These are phyloP conservation scores for Skeletonema potamos DNA, from an alignment of 108 stramenopile species.

Conservation along the genomic window DNA sequence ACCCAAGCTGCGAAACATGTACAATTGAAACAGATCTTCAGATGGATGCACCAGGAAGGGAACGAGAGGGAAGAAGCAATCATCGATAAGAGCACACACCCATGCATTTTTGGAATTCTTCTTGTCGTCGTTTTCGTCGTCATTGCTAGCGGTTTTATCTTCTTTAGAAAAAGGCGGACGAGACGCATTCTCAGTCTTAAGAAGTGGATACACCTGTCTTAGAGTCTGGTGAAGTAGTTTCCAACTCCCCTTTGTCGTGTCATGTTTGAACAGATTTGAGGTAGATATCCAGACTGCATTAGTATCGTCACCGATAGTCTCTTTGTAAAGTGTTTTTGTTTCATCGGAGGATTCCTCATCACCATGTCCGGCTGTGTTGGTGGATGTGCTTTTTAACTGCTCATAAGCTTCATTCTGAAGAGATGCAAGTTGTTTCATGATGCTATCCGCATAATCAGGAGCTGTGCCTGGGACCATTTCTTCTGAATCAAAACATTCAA, in stretches of 20 bases:
- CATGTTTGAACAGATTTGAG: constrained; percentile 11
- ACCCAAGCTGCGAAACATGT: constrained; percentile 48
- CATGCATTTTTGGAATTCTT: constrained; percentile 16
- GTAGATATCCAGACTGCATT: constrained; percentile 41
- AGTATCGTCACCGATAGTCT: not conserved
- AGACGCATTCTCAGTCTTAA: constrained; percentile 25
- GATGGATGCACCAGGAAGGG: constrained; percentile 46
- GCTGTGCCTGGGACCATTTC: not conserved
- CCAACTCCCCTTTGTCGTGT: constrained; percentile 15
- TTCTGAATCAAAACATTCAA: not conserved
- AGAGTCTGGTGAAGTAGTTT: constrained; percentile 30
- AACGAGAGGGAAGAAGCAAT: constrained; percentile 54
- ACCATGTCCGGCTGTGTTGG: not conserved
- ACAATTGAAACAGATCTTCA: constrained; percentile 41
- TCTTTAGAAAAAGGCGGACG: not conserved
- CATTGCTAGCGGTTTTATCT: not conserved
- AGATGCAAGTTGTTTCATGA: not conserved
- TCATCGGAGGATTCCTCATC: not conserved
- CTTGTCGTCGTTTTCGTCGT: not conserved
- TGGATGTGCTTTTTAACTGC: not conserved
- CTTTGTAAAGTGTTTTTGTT: not conserved
- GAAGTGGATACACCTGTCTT: constrained; percentile 28
- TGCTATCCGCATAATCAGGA: not conserved
- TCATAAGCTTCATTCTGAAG: not conserved
- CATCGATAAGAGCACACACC: constrained; percentile 52